Evolutionary conservation across 2,329 filamentous ascomycete species (phyloP), one percentile per base, ranked within the genome.

Genomic region (Aspergillus viridinutans): DNA sequence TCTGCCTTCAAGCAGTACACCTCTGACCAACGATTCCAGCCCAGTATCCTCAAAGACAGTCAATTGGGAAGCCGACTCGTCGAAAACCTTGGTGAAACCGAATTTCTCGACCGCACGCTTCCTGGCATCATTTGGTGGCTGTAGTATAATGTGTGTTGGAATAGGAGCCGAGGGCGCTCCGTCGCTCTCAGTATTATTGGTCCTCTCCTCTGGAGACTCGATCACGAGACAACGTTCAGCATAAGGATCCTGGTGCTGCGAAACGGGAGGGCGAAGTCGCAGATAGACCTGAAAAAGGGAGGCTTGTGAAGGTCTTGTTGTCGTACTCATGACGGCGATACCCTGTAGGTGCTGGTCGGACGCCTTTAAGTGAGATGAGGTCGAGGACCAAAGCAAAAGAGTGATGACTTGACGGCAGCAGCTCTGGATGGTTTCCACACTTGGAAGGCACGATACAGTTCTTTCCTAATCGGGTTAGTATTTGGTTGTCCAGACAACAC

Each of bases 41-140:
- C 88, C 88, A 0, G 89, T 90, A 67, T 87, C 87, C 63, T 90
- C 83, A 70, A 99, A 97, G 9, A 99, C 77, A 67, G 97, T 91
- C 28, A 94, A 79, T 70, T 99, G 94, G 6, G 84, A 85, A 1
- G 91, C 87, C 67, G 89, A 82, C 69, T 97, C 92, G 66, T 95
- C 89, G 66, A 97, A 97, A 1, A 99, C 92, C 60, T 86, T 86
- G 0, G 94, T 99, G 70, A 99, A 99, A 1, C 88, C 90, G 71
- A 97, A 99, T 70, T 89, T 91, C 74, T 99, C 94, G 38, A 97
- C 85, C 1, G 92, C 92, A 49, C 92, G 85, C 64, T 93, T 90
- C 56, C 93, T 84, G 60, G 85, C 83, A 59, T 97, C 93, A 61
- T 86, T 89, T 2, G 91, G 90, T 0, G 92, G 92, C 64, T 90